phyloP scores from a whole-genome alignment of 495 filamentous ascomycete genomes.

The Pseudoneurospora amorphoporcata region DNA sequence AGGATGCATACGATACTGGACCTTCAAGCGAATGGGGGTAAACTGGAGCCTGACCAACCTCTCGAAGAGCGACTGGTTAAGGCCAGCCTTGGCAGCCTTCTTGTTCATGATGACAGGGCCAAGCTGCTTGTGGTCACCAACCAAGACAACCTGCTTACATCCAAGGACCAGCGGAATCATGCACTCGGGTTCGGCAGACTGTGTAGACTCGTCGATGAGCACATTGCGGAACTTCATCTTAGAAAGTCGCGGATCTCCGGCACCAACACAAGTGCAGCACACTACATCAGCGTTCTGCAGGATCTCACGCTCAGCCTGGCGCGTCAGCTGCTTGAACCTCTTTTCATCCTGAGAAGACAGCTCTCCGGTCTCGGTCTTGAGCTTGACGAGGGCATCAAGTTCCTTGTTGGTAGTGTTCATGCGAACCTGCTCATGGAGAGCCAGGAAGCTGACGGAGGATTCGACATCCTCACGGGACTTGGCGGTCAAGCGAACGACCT shows the following conservation, averaged over 20 bases:
- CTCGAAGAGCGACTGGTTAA: conserved; percentile 97
- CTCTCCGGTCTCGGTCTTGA: conserved; percentile 88
- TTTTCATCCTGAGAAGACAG: conserved; percentile 95
- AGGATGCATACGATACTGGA: conserved; percentile 99
- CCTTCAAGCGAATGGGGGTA: conserved; percentile 85
- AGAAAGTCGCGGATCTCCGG: conserved; percentile 86
- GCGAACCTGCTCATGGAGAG: conserved; percentile 91
- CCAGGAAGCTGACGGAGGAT: conserved; percentile 88
- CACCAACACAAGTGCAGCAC: conserved; percentile 97
- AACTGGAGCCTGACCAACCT: conserved; percentile 90
- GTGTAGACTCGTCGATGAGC: conserved; percentile 94
- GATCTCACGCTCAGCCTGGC: conserved; percentile 90
- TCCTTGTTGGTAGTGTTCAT: conserved; percentile 96
- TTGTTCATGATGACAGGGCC: conserved; percentile 99
- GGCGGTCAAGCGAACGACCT: conserved; percentile 94
- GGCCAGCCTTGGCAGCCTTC: conserved; percentile 93
- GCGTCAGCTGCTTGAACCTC: conserved; percentile 90
- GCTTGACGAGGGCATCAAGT: conserved; percentile 77
- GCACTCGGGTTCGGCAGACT: conserved; percentile 97
- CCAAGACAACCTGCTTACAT: conserved; percentile 96
- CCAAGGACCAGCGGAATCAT: conserved; percentile 98
- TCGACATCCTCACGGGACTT: conserved; percentile 99
- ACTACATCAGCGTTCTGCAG: conserved; percentile 94
- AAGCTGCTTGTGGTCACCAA: conserved; percentile 97
- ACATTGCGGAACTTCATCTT: conserved; percentile 98